Conservation (phyloP, 805 yeast genomes). For the Millerozyma acaciae region DNA sequence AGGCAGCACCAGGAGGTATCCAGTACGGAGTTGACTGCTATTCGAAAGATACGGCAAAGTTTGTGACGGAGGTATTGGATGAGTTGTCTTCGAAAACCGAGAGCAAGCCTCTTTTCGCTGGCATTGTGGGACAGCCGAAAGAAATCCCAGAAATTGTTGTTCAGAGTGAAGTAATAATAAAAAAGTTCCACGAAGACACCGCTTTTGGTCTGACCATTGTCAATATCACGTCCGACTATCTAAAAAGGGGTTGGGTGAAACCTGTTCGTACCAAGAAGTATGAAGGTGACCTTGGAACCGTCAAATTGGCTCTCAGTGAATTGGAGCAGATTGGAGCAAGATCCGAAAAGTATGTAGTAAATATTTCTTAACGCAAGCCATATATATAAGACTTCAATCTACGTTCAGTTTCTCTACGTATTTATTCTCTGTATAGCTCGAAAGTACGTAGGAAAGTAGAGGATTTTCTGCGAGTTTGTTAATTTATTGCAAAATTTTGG, state of each 20-base stretch:
- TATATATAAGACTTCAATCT: no score
- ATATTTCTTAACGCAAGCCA: conserved; percentile 6
- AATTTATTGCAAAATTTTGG: no score
- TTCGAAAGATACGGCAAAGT: conserved; percentile 36
- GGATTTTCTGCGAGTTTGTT: no score
- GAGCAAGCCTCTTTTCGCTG: conserved; percentile 24
- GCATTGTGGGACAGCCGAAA: conserved; percentile 36
- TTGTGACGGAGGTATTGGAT: conserved; percentile 25
- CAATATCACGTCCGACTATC: conserved; percentile 25
- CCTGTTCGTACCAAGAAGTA: conserved; percentile 32
- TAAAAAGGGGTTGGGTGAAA: conserved; percentile 21
- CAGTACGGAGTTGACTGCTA: conserved; percentile 28
- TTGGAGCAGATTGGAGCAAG: conserved; percentile 40
- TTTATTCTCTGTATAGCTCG: no score
- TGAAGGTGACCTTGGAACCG: conserved; percentile 32
- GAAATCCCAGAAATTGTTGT: conserved; percentile 19
- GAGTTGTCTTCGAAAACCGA: conserved; percentile 8
- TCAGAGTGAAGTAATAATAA: conserved; percentile 32
- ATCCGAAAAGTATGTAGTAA: conserved; percentile 40
- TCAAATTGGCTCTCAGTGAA: conserved; percentile 32
- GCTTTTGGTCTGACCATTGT: conserved; percentile 34
- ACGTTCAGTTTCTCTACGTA: no score
- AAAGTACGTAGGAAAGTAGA: no score
- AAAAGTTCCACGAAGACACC: conserved; percentile 42
- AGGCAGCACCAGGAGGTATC: conserved; percentile 12